Evolutionary conservation across 805 yeast species (phyloP), one percentile per base, ranked within the genome.

Genomic region (Ogataea pini): DNA sequence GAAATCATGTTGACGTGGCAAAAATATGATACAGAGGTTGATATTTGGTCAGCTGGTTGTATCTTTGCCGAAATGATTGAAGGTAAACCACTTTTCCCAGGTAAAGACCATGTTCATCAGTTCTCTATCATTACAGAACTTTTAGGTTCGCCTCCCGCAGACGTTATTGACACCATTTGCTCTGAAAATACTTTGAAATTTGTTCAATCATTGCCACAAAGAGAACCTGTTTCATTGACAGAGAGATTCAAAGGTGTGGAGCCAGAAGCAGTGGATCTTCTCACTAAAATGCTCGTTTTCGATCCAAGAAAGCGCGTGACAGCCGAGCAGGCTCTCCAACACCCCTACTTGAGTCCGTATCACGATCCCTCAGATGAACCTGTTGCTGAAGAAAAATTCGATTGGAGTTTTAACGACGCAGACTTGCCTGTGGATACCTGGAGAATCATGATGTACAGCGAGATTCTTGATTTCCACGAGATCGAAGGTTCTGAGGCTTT

Each of bases 1-100:
- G 99, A 92, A 67, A 92, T 92, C 69, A 92, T 92, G 99, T 78
- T 92, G 55, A 90, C 97, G 22, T 92, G 98, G 98, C 99, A 92
- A 68, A 89, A 92, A 65, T 92, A 92, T 70, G 97, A 91, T 63
- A 85, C 89, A 7, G 97, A 91, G 70, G 98, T 92, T 32, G 99
- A 92, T 69, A 88, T 92, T 60, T 92, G 99, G 99, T 86, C 96
- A 18, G 96, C 95, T 9, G 99, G 97, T 18, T 92, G 99, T 72
- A 91, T 92, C 49, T 87, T 92, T 62, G 94, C 97, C 7, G 99
- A 92, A 67, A 92, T 92, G 96, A 86, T 92, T 57, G 96, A 91
- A 67, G 97, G 97, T 8, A 89, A 89, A 68, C 98, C 99, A 1
- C 75, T 92, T 38, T 92, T 92, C 77, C 99, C 99, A 0, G 99